A percentile compares a stretch with the other conserved stretches of the same genome.
phyloP scores from a whole-genome alignment of 495 filamentous ascomycete species.

The Oidiodendron maius region DNA sequence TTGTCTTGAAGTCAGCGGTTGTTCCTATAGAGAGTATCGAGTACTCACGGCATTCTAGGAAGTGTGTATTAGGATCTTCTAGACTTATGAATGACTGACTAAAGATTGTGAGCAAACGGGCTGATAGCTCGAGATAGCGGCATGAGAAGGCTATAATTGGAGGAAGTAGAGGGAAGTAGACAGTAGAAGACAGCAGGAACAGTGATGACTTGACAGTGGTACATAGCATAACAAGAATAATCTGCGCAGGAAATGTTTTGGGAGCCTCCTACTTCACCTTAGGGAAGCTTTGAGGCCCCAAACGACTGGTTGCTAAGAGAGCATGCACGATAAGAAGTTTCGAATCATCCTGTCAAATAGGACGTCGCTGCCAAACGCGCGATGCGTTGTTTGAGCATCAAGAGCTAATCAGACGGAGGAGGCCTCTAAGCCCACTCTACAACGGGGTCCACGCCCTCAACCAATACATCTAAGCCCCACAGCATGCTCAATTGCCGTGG shows the following conservation, averaged over 20 bases:
- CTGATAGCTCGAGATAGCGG: slow-evolving; percentile 7
- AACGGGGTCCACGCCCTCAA: slow-evolving; percentile 13
- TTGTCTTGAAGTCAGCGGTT: slow-evolving; percentile 17
- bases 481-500: background rate
- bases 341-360: slow-evolving; percentile 12
- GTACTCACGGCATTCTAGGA: slow-evolving; percentile 18
- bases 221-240: slow-evolving; percentile 1
- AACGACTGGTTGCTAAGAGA: slow-evolving; percentile 14
- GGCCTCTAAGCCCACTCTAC: slow-evolving; percentile 16
- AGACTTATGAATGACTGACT: slow-evolving; percentile 13
- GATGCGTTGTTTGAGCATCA: slow-evolving; percentile 16
- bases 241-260: slow-evolving; percentile 8
- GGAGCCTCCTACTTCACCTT: slow-evolving; percentile 11
- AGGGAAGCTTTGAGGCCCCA: slow-evolving; percentile 10
- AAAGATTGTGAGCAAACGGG: slow-evolving; percentile 13
- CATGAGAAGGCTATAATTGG: slow-evolving; percentile 15
- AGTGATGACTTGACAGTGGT: slow-evolving; percentile 1
- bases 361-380: slow-evolving; percentile 11
- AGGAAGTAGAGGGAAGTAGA: slow-evolving; percentile 12
- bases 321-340: slow-evolving; percentile 11
- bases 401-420: slow-evolving; percentile 11
- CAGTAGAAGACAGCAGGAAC: slow-evolving; percentile 7
- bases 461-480: slow-evolving; percentile 16
- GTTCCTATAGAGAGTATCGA: slow-evolving; percentile 15
- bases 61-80: slow-evolving; percentile 8